phyloP scores from a whole-genome alignment of 805 yeast species.

The Saccharomycopsis malanga region DNA sequence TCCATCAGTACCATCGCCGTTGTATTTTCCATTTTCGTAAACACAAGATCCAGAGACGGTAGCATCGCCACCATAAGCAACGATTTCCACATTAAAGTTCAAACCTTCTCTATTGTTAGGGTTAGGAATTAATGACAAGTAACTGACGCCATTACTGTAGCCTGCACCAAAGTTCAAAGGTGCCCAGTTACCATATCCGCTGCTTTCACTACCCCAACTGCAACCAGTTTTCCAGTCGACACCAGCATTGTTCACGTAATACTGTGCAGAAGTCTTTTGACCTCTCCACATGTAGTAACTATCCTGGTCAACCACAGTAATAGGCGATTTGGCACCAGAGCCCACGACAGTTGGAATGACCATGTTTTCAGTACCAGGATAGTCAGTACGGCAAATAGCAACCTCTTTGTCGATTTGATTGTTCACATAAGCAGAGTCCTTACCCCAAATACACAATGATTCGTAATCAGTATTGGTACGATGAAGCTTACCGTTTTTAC shows the following conservation, averaged over 20 bases:
- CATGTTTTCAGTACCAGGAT: conserved; percentile 81
- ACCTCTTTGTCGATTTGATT: conserved; percentile 45
- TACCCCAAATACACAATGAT: conserved; percentile 62
- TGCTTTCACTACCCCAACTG: conserved; percentile 56
- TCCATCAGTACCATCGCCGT: conserved; percentile 80
- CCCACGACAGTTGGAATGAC: conserved; percentile 59
- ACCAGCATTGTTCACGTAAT: conserved; percentile 73
- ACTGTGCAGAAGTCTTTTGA: conserved; percentile 60
- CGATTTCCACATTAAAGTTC: conserved; percentile 74
- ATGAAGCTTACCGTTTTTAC: conserved; percentile 58
- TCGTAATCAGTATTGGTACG: conserved; percentile 45
- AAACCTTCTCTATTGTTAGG: conserved; percentile 73
- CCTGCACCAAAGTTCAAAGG: conserved; percentile 94
- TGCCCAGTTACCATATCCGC: conserved; percentile 71
- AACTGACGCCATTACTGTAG: conserved; percentile 56
- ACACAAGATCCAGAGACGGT: conserved; percentile 66
- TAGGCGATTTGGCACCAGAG: conserved; percentile 43
- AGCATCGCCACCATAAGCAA: conserved; percentile 56
- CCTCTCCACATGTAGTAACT: conserved; percentile 59
- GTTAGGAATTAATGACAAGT: conserved; percentile 87
- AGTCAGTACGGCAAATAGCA: conserved; percentile 71
- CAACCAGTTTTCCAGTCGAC: conserved; percentile 63
- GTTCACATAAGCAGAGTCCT: conserved; percentile 45
- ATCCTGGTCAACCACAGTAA: conserved; percentile 55
- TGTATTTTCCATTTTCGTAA: conserved; percentile 72